Conservation (phyloP, 495 filamentous ascomycete genomes). For the Astrocystis sublimbata region DNA sequence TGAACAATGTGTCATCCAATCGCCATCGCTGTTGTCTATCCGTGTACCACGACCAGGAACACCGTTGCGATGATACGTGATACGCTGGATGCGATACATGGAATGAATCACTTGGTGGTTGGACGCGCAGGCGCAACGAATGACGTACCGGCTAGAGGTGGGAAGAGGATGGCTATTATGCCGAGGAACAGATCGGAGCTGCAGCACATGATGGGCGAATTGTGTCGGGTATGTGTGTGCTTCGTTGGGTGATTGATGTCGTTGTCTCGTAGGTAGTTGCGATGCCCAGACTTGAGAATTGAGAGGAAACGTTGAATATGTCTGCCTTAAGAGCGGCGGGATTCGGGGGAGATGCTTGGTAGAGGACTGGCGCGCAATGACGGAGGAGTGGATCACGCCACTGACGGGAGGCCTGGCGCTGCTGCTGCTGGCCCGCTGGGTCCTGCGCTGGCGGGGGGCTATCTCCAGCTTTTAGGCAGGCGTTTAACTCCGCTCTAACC, state of each 20-base stretch:
- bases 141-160: conserved; percentile 80
- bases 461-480: conserved; percentile 14
- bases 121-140: conserved; percentile 26
- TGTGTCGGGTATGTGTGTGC: no score
- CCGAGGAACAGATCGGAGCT: conserved; percentile 84
- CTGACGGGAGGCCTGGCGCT: conserved; percentile 6
- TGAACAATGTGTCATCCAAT: neutral
- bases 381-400: conserved; percentile 18
- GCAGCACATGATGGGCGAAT: conserved; percentile 44
- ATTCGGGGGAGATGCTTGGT: neutral
- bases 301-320: neutral
- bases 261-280: neutral
- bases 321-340: neutral
- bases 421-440: no score
- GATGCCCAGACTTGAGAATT: neutral
- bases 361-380: neutral
- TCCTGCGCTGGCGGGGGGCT: neutral
- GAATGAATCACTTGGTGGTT: neutral
- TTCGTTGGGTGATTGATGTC: neutral
- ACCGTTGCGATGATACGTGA: no score
- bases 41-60: no score
- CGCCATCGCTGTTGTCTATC: neutral
- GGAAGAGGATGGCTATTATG: conserved; percentile 88
- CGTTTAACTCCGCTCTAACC: conserved; percentile 6
- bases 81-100: neutral